Evolutionary conservation across 805 yeast species (phyloP).

Genomic region (Candida silvicultrix): DNA sequence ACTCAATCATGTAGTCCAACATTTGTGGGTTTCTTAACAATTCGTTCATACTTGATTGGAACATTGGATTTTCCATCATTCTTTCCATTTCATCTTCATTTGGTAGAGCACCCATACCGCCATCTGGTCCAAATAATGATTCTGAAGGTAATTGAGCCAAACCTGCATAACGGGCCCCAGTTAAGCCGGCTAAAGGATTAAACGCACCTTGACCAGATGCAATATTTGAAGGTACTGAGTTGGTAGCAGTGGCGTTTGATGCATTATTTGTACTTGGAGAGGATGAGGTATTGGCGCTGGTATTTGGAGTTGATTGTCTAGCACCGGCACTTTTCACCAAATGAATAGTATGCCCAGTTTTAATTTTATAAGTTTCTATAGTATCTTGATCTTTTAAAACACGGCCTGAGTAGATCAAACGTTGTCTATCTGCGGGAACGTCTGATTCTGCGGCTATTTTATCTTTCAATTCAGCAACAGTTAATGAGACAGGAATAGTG

Average conservation of each 20-base stretch:
- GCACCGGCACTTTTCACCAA: slow-evolving; percentile 75
- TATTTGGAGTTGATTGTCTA: slow-evolving; percentile 24
- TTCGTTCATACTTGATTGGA: slow-evolving; percentile 76
- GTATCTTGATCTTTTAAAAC: slow-evolving; percentile 83
- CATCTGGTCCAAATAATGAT: slow-evolving; percentile 90
- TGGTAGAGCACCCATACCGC: slow-evolving; percentile 70
- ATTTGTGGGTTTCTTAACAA: slow-evolving; percentile 84
- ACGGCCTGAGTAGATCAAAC: slow-evolving; percentile 90
- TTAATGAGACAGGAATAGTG: slow-evolving; percentile 41
- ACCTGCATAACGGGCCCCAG: slow-evolving; percentile 96
- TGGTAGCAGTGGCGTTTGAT: slow-evolving; percentile 17
- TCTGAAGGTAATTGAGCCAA: slow-evolving; percentile 82
- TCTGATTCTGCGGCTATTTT: slow-evolving; percentile 54
- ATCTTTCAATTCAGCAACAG: slow-evolving; percentile 66
- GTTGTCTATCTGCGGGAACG: slow-evolving; percentile 72
- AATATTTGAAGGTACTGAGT: slow-evolving; percentile 62
- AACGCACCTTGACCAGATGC: slow-evolving; percentile 86
- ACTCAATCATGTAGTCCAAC: slow-evolving; percentile 74
- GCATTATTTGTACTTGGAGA: slow-evolving; percentile 17
- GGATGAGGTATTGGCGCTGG: slow-evolving; percentile 19
- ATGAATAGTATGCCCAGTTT: slow-evolving; percentile 83
- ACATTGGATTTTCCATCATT: slow-evolving; percentile 76
- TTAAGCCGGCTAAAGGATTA: slow-evolving; percentile 86
- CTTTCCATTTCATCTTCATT: slow-evolving; percentile 67
- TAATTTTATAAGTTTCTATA: slow-evolving; percentile 70